Conservation (phyloP, 208 protist genomes). For the Zelonia costaricensis region DNA sequence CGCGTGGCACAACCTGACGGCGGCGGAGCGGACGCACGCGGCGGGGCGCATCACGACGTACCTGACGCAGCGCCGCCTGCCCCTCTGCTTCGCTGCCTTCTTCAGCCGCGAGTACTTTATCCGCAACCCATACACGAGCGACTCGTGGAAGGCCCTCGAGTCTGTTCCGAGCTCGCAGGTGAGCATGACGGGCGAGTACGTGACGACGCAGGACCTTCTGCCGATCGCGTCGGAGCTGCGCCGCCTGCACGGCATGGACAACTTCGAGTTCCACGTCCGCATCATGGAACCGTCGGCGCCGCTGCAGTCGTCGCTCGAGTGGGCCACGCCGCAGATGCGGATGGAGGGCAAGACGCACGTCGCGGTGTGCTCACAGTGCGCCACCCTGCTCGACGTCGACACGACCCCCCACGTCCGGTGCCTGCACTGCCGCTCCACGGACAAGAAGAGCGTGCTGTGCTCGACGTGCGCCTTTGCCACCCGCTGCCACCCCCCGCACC, state of each 20-base stretch:
- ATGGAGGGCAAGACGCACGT: constrained; percentile 32
- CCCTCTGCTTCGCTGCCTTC: constrained; percentile 59
- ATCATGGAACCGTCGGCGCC: constrained; percentile 62
- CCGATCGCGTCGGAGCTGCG: constrained; percentile 17
- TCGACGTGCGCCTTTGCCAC: constrained; percentile 24
- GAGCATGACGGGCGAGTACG: constrained; percentile 37
- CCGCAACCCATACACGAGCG: constrained; percentile 33
- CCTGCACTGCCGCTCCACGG: constrained; percentile 57
- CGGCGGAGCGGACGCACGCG: constrained; percentile 6
- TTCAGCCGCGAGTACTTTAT: constrained; percentile 51
- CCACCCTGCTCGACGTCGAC: constrained; percentile 47
- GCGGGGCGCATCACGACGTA: constrained; percentile 27
- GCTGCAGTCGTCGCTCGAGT: constrained; percentile 46
- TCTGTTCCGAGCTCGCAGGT: constrained; percentile 39
- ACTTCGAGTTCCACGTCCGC: constrained; percentile 55
- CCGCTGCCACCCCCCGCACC: constrained; percentile 50
- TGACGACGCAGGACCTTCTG: constrained; percentile 11
- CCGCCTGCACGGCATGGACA: constrained; percentile 29
- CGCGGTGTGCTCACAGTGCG: constrained; percentile 61
- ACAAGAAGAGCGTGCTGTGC: constrained; percentile 18
- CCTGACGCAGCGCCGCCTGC: constrained; percentile 37
- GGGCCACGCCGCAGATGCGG: constrained; percentile 55
- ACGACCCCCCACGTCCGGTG: constrained; percentile 64
- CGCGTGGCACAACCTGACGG: constrained; percentile 35
- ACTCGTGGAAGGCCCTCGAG: constrained; percentile 42